Base-by-base conservation (phyloP, 2,329 filamentous ascomycete species). In the Fragosphaeria purpurea region DNA sequence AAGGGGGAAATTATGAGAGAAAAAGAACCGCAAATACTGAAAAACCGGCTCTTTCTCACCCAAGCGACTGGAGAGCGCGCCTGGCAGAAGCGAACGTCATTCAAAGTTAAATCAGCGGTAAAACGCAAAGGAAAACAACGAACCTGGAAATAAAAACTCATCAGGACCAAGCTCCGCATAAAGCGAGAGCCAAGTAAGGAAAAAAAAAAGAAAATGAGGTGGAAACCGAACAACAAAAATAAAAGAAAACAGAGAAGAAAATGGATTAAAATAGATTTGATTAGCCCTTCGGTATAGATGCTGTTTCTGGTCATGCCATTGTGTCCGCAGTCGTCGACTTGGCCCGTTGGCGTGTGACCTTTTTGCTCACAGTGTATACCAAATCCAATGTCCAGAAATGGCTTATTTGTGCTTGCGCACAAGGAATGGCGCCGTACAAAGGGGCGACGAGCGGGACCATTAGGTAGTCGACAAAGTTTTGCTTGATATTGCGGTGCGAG, bases 291-390 rank as follows among this genome's bases (percentile, higher is more conserved):
- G 39, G 12, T 12, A 41, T 6, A 35, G 43, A n/a, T 34, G 10
- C 31, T 10, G 10, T 45, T 30, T 40, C 31, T 32, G 46, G 30
- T 58, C 50, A 59, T 55, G 55, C 50, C 41, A 57, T 45, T 46
- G 47, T 51, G 42, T 56, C 55, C 45, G 50, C 50, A 6, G 48
- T 46, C 9, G 70, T 55, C 4, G 71, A 70, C 52, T 72, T 72
- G 35, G 69, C 65, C 56, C 73, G 66, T 62, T 76, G 70, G 51
- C 77, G 67, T 3, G 73, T 77, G 59, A 80, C 76, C 62, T 87
- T 88, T 65, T 82, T 80, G 68, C 82, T 86, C 59, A 88, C 83
- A 0, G 80, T 77, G 65, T 88, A 88, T 9, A 83, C 80, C 57
- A 88, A 63, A 50, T 84, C 73, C 37, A 82, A 69, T 0, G 80